These are phyloP conservation scores for Crucihimalaya himalaica DNA, from an alignment of 345 rosid species.

Conservation along the genomic window DNA sequence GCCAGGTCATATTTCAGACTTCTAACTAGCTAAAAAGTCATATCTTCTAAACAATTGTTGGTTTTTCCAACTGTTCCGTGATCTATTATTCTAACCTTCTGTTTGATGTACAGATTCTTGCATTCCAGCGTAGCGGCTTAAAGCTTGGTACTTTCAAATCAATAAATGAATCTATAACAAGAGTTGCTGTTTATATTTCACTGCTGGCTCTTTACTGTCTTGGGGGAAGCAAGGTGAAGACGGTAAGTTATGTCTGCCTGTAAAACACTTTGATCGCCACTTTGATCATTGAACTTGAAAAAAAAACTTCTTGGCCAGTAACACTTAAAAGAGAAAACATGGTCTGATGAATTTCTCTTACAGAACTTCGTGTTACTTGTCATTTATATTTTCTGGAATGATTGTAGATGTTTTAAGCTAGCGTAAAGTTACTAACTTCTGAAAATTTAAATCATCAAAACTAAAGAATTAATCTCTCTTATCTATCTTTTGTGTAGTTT, in stretches of 20 bases:
- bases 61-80: not conserved
- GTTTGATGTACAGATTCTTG: conserved; percentile 66
- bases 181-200: conserved; percentile 88
- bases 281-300: conserved; percentile 12
- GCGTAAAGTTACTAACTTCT: not conserved
- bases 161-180: conserved; percentile 81
- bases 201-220: conserved; percentile 81
- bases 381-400: conserved; percentile 8
- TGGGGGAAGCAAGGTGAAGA: conserved; percentile 97
- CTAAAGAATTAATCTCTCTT: not conserved
- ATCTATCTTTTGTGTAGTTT: not conserved
- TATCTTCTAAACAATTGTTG: not conserved
- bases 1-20: conserved; percentile 54
- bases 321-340: not conserved
- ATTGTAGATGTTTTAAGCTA: not conserved
- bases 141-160: conserved; percentile 96
- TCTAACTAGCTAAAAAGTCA: conserved; percentile 3
- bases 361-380: not conserved
- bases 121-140: conserved; percentile 79
- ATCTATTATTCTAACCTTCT: conserved; percentile 26
- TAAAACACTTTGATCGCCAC: conserved; percentile 25
- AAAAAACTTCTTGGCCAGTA: conserved; percentile 3
- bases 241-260: conserved; percentile 58
- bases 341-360: not conserved
- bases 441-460: not conserved